Conservation (phyloP, 495 filamentous ascomycete species). For the Neurospora hispaniola region DNA sequence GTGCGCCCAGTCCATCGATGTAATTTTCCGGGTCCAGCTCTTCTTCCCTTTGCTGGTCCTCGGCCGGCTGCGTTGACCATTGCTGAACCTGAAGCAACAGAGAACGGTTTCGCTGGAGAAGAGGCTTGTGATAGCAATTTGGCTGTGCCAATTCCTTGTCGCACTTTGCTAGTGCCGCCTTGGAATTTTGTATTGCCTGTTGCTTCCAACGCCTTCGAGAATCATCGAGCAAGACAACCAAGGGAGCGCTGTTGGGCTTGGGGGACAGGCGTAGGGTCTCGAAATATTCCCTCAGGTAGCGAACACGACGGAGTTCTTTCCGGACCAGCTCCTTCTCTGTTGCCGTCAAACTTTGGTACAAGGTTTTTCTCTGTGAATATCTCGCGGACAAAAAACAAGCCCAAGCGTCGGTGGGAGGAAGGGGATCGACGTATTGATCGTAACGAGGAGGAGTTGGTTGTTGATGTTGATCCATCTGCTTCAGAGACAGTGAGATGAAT, state of each 20-base stretch:
- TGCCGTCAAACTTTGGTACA: slow-evolving; percentile 10
- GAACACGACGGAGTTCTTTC: slow-evolving; percentile 19
- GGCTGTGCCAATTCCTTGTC: slow-evolving; percentile 9
- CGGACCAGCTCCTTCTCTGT: slow-evolving; percentile 16
- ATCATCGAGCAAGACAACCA: slow-evolving; percentile 9
- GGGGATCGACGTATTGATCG: slow-evolving; percentile 17
- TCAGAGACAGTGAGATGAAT: neutral
- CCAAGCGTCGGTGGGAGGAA: slow-evolving; percentile 15
- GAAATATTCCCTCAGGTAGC: slow-evolving; percentile 11
- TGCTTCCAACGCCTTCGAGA: slow-evolving; percentile 14
- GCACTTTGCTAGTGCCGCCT: slow-evolving; percentile 6
- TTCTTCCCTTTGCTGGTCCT: neutral
- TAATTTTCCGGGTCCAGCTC: slow-evolving; percentile 11
- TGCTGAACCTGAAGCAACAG: slow-evolving; percentile 14
- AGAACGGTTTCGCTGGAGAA: slow-evolving; percentile 7
- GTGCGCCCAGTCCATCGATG: slow-evolving; percentile 9
- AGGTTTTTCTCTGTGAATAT: slow-evolving; percentile 11
- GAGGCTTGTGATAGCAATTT: neutral
- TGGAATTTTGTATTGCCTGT: slow-evolving; percentile 1
- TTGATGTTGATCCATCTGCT: neutral
- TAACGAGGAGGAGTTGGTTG: neutral
- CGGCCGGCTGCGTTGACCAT: slow-evolving; percentile 10
- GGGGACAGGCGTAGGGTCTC: slow-evolving; percentile 8
- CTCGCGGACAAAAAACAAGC: slow-evolving; percentile 14
- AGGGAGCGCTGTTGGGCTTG: slow-evolving; percentile 3